Evolutionary conservation across 2,329 filamentous ascomycete species (phyloP), one percentile per base, ranked within the genome.

Genomic region (Fusarium buxicola): DNA sequence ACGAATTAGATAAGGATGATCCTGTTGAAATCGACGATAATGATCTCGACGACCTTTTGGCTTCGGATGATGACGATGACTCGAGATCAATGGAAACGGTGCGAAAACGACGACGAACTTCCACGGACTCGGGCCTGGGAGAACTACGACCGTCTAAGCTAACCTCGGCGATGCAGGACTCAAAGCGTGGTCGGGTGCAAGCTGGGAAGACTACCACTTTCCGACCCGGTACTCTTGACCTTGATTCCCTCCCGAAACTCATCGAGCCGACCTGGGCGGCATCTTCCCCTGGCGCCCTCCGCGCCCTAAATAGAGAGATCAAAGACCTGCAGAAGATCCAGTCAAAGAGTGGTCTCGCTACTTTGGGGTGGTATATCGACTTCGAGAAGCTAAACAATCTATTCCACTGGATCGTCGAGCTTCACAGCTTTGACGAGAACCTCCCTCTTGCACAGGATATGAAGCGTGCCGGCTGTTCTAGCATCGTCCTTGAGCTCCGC

Each of bases 351-450:
- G 83, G 86, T 1, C 73, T 86, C 2, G 83, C 89, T 57, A 85
- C 90, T 57, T 82, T 96, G 0, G 94, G 94, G 13, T 97, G 93
- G 92, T 92, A 92, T 71, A 88, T 96, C 52, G 85, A 96, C 69
- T 81, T 83, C 43, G 77, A 80, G 7, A 84, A 86, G 45, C 80
- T 94, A 32, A 84, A 79, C 18, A 96, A 94, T 69, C 82, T 93
- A 60, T 97, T 95, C 70, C 92, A 96, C 70, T 96, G 93, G 93
- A 92, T 96, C 56, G 88, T 96, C 7, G 91, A 97, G 74, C 80
- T 97, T 2, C 94, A 97, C 74, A 92, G 89, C 38, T 96, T 97
- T 69, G 89, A 92, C 21, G 63, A 78, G 0, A 73, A 78, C 2
- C 81, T 95, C 0, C 91, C 90, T 1, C 80, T 97, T 1, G 88